Percentiles rank a stretch among this genome's conserved stretches.
Evolutionary conservation across 257 asterid genomes (phyloP).

Genomic region (Penstemon eatonii): DNA sequence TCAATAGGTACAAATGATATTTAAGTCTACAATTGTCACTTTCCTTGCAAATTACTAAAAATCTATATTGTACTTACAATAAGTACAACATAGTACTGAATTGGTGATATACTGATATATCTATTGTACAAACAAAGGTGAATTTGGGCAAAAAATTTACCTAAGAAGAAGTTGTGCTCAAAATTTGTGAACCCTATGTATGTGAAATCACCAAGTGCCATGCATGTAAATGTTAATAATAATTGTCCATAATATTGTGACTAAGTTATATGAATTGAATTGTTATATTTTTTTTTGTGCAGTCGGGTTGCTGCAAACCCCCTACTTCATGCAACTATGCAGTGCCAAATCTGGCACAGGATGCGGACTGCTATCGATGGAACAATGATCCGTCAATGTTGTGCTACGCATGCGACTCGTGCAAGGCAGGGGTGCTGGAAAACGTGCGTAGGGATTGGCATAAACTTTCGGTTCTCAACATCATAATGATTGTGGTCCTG

Average conservation of each 20-base stretch:
- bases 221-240: no score
- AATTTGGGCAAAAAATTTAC: no score
- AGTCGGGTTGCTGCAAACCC: conserved; percentile 99
- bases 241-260: no score
- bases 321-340: conserved; percentile 86
- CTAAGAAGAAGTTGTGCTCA: no score
- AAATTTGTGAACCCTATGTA: background rate
- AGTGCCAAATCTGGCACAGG: conserved; percentile 48
- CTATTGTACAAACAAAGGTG: no score
- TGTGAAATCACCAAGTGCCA: background rate
- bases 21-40: no score
- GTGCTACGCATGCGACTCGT: conserved; percentile 90
- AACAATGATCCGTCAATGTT: conserved; percentile 62
- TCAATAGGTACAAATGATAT: no score
- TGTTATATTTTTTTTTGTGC: conserved; percentile 4
- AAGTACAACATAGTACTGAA: no score
- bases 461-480: conserved; percentile 78
- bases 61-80: no score
- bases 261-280: no score
- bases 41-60: no score
- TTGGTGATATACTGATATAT: no score
- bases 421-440: conserved; percentile 94
- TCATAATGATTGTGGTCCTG: conserved; percentile 72
- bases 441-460: conserved; percentile 81
- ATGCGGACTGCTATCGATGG: conserved; percentile 85